A percentile compares a stretch with the other conserved stretches of the same genome.
These are phyloP conservation scores for Septoria petroselini DNA, from an alignment of 2,329 filamentous ascomycete genomes.

Conservation along the genomic window DNA sequence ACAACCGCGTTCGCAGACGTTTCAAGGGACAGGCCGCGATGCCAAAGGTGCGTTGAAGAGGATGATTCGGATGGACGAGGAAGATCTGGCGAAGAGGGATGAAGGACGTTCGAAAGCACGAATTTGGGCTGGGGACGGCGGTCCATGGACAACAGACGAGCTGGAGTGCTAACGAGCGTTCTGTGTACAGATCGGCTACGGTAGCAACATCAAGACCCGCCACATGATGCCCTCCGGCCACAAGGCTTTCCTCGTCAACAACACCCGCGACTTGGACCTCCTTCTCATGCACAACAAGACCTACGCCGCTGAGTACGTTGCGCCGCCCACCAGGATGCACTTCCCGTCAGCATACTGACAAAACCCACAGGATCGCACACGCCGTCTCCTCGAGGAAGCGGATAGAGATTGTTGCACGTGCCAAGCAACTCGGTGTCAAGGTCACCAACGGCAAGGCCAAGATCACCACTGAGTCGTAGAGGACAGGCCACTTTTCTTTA, in stretches of 20 bases:
- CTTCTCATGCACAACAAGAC: slow-evolving; percentile 99
- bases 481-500: slow-evolving; percentile 9
- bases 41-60: slow-evolving; percentile 76
- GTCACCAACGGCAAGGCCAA: slow-evolving; percentile 99
- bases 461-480: slow-evolving; percentile 85
- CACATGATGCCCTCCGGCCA: slow-evolving; percentile 99
- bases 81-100: slow-evolving; percentile 2
- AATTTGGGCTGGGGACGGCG: slow-evolving; percentile 10
- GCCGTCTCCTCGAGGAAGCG: slow-evolving; percentile 98
- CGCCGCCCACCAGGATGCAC: slow-evolving; percentile 19
- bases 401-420: slow-evolving; percentile 94
- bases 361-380: slow-evolving; percentile 75
- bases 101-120: slow-evolving; percentile 6
- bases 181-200: slow-evolving; percentile 80
- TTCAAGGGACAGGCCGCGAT: slow-evolving; percentile 95
- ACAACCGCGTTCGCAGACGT: slow-evolving; percentile 93
- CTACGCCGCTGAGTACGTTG: slow-evolving; percentile 92
- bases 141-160: slow-evolving; percentile 11
- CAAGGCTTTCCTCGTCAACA: slow-evolving; percentile 99
- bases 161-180: slow-evolving; percentile 19
- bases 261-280: slow-evolving; percentile 91
- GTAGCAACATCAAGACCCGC: slow-evolving; percentile 98
- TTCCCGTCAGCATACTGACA: slow-evolving; percentile 38
- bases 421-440: slow-evolving; percentile 98
- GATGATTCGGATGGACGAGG: slow-evolving; percentile 4